A percentile compares a stretch with the other conserved stretches of the same genome.
Evolutionary conservation across 352 stramenopile genomes (phyloP).

Genomic region (Phytophthora litchii): DNA sequence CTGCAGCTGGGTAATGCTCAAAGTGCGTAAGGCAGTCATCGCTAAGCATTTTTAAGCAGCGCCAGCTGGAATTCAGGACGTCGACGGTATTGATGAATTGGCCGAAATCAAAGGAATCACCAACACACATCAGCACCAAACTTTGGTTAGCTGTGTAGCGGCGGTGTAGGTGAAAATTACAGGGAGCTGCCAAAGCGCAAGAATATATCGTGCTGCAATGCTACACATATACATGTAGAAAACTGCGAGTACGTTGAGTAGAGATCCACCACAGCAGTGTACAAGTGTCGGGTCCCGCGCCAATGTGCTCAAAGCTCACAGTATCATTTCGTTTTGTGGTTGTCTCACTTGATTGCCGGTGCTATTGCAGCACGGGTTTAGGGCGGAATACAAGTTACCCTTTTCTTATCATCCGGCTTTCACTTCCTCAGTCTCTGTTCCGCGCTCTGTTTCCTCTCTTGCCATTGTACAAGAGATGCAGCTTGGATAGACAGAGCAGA

Average conservation of each 20-base stretch:
- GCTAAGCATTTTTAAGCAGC: slow-evolving; percentile 1
- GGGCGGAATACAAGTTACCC: slow-evolving; percentile 11
- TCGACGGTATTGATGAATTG: slow-evolving; percentile 16
- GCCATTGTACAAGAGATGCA: slow-evolving; percentile 5
- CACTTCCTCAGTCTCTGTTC: slow-evolving; percentile 21
- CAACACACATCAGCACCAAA: no score
- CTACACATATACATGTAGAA: background rate
- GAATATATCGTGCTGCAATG: background rate
- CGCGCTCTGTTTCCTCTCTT: slow-evolving; percentile 16
- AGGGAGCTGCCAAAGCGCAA: slow-evolving; percentile 25
- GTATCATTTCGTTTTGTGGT: background rate
- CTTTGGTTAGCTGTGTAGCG: slow-evolving; percentile 6
- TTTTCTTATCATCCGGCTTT: slow-evolving; percentile 22
- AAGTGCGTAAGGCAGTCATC: background rate
- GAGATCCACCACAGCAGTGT: no score
- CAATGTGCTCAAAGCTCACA: slow-evolving; percentile 1
- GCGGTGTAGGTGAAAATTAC: slow-evolving; percentile 23
- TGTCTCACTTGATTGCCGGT: slow-evolving; percentile 21
- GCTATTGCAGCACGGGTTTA: slow-evolving; percentile 14
- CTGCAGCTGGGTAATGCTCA: slow-evolving; percentile 1
- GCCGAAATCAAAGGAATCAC: slow-evolving; percentile 12
- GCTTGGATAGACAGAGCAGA: slow-evolving; percentile 23
- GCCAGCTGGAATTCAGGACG: slow-evolving; percentile 12
- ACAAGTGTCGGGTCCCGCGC: slow-evolving; percentile 1
- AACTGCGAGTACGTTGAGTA: no score